A percentile compares a stretch with the other conserved stretches of the same genome.
Evolutionary conservation across 176 grass and related monocot genomes (phyloP).

Genomic region (maize (Zea mays)): Zm-B73-REFERENCE-NAM-5.0 NC_050104.1:22313001-22313500

Average conservation of each 20-base stretch:
- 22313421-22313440: not conserved
- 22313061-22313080: slow-evolving; percentile 58
- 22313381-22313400: not conserved
- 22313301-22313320: not conserved
- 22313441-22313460: slow-evolving; percentile 3
- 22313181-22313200: not conserved
- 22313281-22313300: not conserved
- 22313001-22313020: slow-evolving; percentile 67
- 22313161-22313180: not conserved
- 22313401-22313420: not conserved
- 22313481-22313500: slow-evolving; percentile 50
- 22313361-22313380: slow-evolving; percentile 1
- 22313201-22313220: not conserved
- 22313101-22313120: slow-evolving; percentile 1
- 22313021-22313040: slow-evolving; percentile 72
- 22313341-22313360: slow-evolving; percentile 3
- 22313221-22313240: slow-evolving; percentile 1
- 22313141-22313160: not conserved
- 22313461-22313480: slow-evolving; percentile 44
- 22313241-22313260: not conserved
- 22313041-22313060: slow-evolving; percentile 69
- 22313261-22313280: not conserved
- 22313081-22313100: slow-evolving; percentile 86
- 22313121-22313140: not conserved
- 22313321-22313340: not conserved